Evolutionary conservation across 2,329 filamentous ascomycete species (phyloP).

Genomic region (Conoideocrella luteorostrata): DNA sequence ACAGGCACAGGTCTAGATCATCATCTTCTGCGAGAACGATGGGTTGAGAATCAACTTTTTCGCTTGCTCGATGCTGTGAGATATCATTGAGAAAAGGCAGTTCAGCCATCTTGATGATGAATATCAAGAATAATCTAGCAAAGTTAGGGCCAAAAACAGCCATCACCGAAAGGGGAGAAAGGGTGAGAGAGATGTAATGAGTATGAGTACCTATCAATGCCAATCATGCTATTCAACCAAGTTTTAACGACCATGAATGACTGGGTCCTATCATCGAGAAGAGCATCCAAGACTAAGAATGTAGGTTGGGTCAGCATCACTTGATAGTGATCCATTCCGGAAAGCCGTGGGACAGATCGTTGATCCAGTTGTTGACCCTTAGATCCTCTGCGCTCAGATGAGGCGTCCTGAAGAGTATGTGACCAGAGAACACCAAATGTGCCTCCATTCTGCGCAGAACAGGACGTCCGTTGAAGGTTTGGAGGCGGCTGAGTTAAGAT

Average conservation of each 20-base stretch:
- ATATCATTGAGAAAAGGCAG: constrained; percentile 42
- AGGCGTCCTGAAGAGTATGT: constrained; percentile 62
- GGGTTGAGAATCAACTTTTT: constrained; percentile 13
- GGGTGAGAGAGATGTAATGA: background rate
- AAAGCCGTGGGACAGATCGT: constrained; percentile 35
- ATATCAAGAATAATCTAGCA: constrained; percentile 52
- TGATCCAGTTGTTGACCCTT: constrained; percentile 34
- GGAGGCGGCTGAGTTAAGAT: constrained; percentile 43
- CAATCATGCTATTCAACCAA: constrained; percentile 67
- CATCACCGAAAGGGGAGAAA: no score
- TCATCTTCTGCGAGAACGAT: constrained; percentile 44
- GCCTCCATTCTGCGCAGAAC: constrained; percentile 52
- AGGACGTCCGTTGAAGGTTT: background rate
- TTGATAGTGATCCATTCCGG: constrained; percentile 57
- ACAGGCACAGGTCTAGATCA: constrained; percentile 69
- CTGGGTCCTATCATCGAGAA: constrained; percentile 67
- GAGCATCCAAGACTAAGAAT: constrained; percentile 72
- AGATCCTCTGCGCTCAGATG: constrained; percentile 44
- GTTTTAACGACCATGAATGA: constrained; percentile 69
- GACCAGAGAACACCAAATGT: constrained; percentile 75
- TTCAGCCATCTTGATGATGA: constrained; percentile 51
- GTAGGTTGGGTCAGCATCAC: constrained; percentile 74
- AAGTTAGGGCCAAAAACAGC: no score
- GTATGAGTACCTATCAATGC: constrained; percentile 52
- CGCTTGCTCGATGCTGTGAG: constrained; percentile 7